Evolutionary conservation across 441 rosid genomes (phyloP).

Genomic region (Isatis lusitanica): DNA sequence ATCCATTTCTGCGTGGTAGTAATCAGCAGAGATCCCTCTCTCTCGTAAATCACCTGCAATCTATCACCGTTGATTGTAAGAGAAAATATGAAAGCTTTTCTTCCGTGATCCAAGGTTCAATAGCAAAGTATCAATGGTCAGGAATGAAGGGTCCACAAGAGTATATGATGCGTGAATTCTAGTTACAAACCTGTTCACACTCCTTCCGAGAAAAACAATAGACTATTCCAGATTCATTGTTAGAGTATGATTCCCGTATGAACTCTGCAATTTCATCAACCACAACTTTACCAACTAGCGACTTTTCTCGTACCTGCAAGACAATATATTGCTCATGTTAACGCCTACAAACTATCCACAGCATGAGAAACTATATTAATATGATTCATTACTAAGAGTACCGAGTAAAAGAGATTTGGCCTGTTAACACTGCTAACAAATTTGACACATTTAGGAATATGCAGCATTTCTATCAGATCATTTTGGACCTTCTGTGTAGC

Average conservation of each 20-base stretch:
- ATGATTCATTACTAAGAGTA: constrained; percentile 32
- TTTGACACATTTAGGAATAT: constrained; percentile 78
- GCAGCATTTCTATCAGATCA: constrained; percentile 92
- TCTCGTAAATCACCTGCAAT: constrained; percentile 79
- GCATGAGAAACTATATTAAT: neutral
- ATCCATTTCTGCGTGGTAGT: constrained; percentile 98
- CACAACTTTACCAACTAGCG: constrained; percentile 77
- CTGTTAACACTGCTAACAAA: constrained; percentile 97
- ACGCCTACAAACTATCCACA: constrained; percentile 20
- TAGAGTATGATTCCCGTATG: constrained; percentile 77
- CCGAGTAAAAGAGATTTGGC: constrained; percentile 95
- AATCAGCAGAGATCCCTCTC: constrained; percentile 81
- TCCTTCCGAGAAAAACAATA: constrained; percentile 97
- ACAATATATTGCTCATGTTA: constrained; percentile 4
- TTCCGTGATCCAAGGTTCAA: neutral
- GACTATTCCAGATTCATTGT: constrained; percentile 92
- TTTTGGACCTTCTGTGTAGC: constrained; percentile 91
- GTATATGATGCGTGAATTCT: constrained; percentile 2
- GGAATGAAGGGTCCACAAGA: neutral
- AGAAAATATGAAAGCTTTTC: constrained; percentile 12
- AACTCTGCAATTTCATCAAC: constrained; percentile 87
- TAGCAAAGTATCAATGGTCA: neutral
- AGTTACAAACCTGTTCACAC: constrained; percentile 80
- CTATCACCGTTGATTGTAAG: constrained; percentile 40
- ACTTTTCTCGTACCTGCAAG: constrained; percentile 80